phyloP scores from a whole-genome alignment of 2,329 filamentous ascomycete genomes.

The Ilyonectria destructans region DNA sequence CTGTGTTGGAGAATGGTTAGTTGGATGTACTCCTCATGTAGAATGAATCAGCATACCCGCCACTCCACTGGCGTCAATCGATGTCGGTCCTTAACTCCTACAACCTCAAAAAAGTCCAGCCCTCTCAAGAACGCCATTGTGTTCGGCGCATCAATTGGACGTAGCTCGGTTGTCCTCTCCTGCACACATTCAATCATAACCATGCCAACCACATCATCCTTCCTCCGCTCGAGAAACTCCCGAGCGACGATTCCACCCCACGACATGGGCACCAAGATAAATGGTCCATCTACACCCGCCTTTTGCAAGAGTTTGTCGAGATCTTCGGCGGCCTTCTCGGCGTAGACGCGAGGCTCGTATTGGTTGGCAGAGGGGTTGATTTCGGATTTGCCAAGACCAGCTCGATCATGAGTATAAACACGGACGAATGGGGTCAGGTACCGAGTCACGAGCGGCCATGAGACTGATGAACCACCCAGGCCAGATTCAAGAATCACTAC shows the following conservation, averaged over 20 bases:
- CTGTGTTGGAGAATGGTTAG: not conserved
- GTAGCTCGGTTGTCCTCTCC: slow-evolving; percentile 2
- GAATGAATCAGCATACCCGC: not conserved
- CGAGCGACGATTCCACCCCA: slow-evolving; percentile 14
- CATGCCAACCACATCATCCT: slow-evolving; percentile 13
- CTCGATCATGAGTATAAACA: slow-evolving; percentile 3
- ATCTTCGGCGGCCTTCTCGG: slow-evolving; percentile 6
- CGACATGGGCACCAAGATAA: slow-evolving; percentile 1
- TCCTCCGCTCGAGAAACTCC: slow-evolving; percentile 16
- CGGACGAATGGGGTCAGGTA: slow-evolving; percentile 4
- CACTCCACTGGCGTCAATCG: not conserved
- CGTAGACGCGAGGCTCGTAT: slow-evolving; percentile 13
- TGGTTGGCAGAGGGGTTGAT: not conserved
- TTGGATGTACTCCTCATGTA: too few species aligned
- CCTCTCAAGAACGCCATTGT: slow-evolving; percentile 16
- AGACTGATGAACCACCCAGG: slow-evolving; percentile 3
- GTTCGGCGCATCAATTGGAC: slow-evolving; percentile 12
- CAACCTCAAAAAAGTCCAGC: slow-evolving; percentile 8
- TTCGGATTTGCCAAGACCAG: slow-evolving; percentile 10
- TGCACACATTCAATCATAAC: slow-evolving; percentile 14
- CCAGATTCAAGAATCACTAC: slow-evolving; percentile 13
- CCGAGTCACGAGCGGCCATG: slow-evolving; percentile 3
- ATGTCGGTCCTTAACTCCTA: not conserved
- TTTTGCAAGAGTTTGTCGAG: slow-evolving; percentile 13
- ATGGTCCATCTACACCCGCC: not conserved